phyloP scores from a whole-genome alignment of 2,329 filamentous ascomycete species.

The Ceratocystis papillata region DNA sequence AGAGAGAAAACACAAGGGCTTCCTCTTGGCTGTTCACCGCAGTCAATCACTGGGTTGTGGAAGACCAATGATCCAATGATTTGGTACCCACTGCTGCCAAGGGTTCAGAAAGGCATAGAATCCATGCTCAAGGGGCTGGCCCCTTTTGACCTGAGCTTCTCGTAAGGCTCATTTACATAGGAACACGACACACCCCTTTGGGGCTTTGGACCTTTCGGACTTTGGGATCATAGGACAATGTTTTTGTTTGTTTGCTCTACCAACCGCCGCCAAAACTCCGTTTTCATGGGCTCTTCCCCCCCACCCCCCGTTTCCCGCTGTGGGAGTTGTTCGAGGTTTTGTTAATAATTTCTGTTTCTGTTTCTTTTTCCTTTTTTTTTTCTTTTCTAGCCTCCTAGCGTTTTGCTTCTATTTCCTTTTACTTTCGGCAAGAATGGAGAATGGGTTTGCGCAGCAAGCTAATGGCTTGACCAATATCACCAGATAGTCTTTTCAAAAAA shows the following conservation, averaged over 20 bases:
- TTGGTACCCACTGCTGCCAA: conserved; percentile 2
- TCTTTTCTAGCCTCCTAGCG: background rate
- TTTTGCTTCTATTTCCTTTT: background rate
- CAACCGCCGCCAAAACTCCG: background rate
- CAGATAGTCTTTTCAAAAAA: background rate
- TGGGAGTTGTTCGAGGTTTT: background rate
- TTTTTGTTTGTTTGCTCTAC: background rate
- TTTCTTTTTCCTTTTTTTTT: background rate
- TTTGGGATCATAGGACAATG: conserved; percentile 1
- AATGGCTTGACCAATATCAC: conserved; percentile 1
- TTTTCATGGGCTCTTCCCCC: background rate
- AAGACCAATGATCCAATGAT: conserved; percentile 3
- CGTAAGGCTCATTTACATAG: background rate
- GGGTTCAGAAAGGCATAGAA: background rate
- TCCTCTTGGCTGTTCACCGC: background rate
- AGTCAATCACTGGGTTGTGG: background rate
- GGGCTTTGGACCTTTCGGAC: background rate
- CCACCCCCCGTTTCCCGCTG: too few species aligned
- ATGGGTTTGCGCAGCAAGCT: background rate
- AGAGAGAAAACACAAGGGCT: conserved; percentile 4
- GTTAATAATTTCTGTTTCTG: background rate
- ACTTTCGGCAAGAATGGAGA: conserved; percentile 1
- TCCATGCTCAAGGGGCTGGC: conserved; percentile 15
- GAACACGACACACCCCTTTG: background rate
- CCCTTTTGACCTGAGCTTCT: conserved; percentile 10